Conservation (phyloP, 2,329 filamentous ascomycete genomes). For the Fusarium liriodendri region DNA sequence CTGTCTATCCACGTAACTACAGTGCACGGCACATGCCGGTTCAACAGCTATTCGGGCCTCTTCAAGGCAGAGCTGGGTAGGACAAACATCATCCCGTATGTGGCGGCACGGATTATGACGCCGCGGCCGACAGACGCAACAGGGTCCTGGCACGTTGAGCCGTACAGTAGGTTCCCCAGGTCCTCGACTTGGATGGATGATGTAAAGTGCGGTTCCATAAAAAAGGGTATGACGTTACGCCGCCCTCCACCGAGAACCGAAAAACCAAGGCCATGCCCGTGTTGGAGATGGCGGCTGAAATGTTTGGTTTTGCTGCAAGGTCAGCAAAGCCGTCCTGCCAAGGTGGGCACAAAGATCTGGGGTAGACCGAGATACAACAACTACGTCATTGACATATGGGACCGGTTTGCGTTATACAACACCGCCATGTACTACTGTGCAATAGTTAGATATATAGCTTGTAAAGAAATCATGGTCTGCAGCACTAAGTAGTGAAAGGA, state of each 20-base stretch:
- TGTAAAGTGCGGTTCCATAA: slow-evolving; percentile 24
- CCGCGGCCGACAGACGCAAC: slow-evolving; percentile 24
- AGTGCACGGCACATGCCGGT: not conserved
- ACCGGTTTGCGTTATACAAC: not conserved
- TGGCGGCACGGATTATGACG: slow-evolving; percentile 33
- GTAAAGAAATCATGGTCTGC: not conserved
- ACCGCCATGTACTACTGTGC: not conserved
- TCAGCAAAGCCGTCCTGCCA: not conserved
- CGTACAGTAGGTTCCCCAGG: not conserved
- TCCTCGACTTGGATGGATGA: slow-evolving; percentile 19
- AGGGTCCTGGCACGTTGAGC: not conserved
- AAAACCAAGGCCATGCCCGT: not conserved
- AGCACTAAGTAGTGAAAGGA: not conserved
- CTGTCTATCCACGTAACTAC: not conserved
- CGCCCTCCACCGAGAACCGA: slow-evolving; percentile 1
- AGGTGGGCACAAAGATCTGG: not conserved
- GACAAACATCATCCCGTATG: slow-evolving; percentile 12
- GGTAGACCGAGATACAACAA: slow-evolving; percentile 1
- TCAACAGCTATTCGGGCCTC: not conserved
- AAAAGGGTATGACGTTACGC: slow-evolving; percentile 29
- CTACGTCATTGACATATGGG: slow-evolving; percentile 21
- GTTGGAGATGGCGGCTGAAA: not conserved
- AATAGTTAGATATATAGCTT: not conserved
- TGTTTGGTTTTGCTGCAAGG: not conserved
- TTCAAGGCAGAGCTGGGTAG: slow-evolving; percentile 11